A percentile compares a stretch with the other conserved stretches of the same genome.
Evolutionary conservation across 192 early-diverging fungal genomes (phyloP).

Genomic region (Backusella tuberculispora): DNA sequence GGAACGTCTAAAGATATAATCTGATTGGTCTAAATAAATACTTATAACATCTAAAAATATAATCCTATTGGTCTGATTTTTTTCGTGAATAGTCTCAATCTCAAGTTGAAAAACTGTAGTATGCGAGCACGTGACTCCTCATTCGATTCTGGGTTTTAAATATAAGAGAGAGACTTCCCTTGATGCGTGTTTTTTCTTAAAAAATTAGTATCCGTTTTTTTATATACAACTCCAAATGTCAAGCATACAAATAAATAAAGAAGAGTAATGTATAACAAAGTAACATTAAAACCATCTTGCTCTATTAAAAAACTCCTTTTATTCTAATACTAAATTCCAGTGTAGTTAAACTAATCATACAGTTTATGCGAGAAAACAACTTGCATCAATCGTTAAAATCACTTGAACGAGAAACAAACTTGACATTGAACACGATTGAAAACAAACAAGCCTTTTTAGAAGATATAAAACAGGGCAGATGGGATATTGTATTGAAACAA

Average conservation of each 20-base stretch:
- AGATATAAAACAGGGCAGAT: slow-evolving; percentile 79
- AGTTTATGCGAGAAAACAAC: slow-evolving; percentile 93
- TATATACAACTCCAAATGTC: neutral
- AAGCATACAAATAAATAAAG: slow-evolving; percentile 11
- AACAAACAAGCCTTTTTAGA: slow-evolving; percentile 70
- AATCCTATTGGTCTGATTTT: too few species aligned
- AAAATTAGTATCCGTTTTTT: neutral
- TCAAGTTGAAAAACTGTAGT: too few species aligned
- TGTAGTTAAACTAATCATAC: slow-evolving; percentile 88
- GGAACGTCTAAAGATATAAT: too few species aligned
- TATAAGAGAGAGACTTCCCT: too few species aligned
- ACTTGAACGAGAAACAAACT: slow-evolving; percentile 82
- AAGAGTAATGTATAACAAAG: neutral
- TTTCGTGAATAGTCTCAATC: too few species aligned
- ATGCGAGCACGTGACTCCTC: too few species aligned
- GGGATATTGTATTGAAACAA: slow-evolving; percentile 85
- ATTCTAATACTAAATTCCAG: slow-evolving; percentile 35
- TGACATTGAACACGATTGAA: slow-evolving; percentile 88
- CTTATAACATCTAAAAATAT: too few species aligned
- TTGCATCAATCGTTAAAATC: slow-evolving; percentile 74
- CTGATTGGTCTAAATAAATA: too few species aligned
- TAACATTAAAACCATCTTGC: neutral
- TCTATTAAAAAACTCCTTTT: neutral
- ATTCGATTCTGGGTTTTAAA: too few species aligned
- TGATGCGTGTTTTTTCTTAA: too few species aligned